Evolutionary conservation across 2,329 filamentous ascomycete genomes (phyloP), one percentile per base, ranked within the genome.

Genomic region (Coleophoma eucalyptorum): DNA sequence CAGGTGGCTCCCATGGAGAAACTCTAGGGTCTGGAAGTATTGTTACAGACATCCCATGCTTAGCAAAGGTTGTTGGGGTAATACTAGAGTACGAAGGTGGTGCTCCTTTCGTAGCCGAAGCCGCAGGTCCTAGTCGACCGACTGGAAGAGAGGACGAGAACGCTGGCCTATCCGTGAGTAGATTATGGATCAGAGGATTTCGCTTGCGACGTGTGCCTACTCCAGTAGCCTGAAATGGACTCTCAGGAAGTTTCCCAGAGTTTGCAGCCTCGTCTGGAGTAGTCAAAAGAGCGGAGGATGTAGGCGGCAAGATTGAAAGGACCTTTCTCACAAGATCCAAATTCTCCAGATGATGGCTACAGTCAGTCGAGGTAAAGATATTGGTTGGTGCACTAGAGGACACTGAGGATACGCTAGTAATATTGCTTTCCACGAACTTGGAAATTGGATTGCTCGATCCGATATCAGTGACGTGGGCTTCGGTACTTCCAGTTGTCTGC

Each of bases 181-280:
- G 81, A 62, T 97, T 97, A 69, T 99, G 91, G 43, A 99, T 94
- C 1, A 99, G 75, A 0, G 92, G 91, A 61, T 99, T 99, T 49
- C 61, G 53, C 51, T 83, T 79, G 68, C 78, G 72, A 67, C 79
- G 75, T 48, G 79, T 83, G 51, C 74, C 74, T 52, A 83, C 74
- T 46, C 61, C 59, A 20, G 57, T 55, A 18, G 62, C 58, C 46
- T 60, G 62, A 13, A 65, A 60, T 26, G 61, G 55, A 13, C 53
- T 49, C 40, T 60, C 76, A 74, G 5, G 73, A 71, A 8, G 67
- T 56, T 49, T 63, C 11, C 59, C 62, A 4, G 65, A 67, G 43
- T 71, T 68, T 21, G 92, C 90, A 13, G 91, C 92, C 62, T 95
- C 90, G 21, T 81, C 71, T 0, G 94, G 92, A 0, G 90, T 96